These are phyloP conservation scores for Crassisporium funariophilum DNA, from an alignment of 768 basidiomycete species.

Conservation along the genomic window DNA sequence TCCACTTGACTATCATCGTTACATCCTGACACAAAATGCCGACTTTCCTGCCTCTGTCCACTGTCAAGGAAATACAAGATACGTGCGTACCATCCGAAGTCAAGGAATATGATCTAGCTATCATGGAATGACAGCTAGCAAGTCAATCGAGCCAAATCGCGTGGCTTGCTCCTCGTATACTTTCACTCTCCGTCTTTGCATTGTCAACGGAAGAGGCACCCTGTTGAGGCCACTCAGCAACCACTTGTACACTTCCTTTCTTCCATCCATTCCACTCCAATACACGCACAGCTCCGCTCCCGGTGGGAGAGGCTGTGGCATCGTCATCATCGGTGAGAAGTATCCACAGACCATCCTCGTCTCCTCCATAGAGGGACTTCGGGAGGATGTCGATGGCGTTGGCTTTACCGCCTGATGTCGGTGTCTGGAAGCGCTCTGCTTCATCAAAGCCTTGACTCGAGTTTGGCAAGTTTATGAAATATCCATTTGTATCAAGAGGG, in stretches of 20 bases:
- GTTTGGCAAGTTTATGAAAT: slow-evolving; percentile 22
- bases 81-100: too few relatives aligned
- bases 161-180: slow-evolving; percentile 50
- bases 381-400: slow-evolving; percentile 48
- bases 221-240: slow-evolving; percentile 43
- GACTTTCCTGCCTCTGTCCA: too few relatives aligned
- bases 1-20: too few relatives aligned
- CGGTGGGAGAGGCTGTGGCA: slow-evolving; percentile 22
- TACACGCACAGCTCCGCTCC: slow-evolving; percentile 42
- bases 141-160: slow-evolving; percentile 50
- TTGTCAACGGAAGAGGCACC: slow-evolving; percentile 14
- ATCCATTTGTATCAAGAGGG: slow-evolving; percentile 40
- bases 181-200: slow-evolving; percentile 16
- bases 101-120: too few relatives aligned
- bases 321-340: slow-evolving; percentile 53
- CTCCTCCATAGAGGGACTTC: slow-evolving; percentile 23
- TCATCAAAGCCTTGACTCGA: slow-evolving; percentile 20
- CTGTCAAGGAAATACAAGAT: too few relatives aligned
- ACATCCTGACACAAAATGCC: too few relatives aligned
- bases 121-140: not conserved
- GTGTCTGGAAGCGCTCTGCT: slow-evolving; percentile 43
- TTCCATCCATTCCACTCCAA: slow-evolving; percentile 54
- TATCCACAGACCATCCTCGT: slow-evolving; percentile 43
- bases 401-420: slow-evolving; percentile 53
- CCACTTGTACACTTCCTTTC: slow-evolving; percentile 38